Evolutionary conservation across 225 moss, liverwort and hornwort species (phyloP).

Genomic region (Antitrichia curtipendula): DNA sequence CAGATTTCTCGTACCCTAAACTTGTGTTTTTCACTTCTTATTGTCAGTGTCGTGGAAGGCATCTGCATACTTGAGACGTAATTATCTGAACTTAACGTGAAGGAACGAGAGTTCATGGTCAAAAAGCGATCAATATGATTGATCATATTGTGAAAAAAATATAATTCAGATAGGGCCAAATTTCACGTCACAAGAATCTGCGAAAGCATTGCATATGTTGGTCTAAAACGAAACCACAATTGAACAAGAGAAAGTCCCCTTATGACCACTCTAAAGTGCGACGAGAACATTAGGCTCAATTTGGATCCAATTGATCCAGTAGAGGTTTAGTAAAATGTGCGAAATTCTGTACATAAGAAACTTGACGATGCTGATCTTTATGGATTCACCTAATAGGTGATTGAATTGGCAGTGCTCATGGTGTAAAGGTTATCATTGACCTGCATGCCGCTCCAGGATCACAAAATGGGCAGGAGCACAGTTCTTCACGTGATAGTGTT

Average conservation of each 20-base stretch:
- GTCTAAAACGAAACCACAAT: background rate
- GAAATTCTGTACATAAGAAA: background rate
- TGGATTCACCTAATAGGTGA: background rate
- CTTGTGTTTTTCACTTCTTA: background rate
- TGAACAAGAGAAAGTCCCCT: background rate
- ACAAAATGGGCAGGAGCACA: constrained; percentile 45
- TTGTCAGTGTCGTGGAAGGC: background rate
- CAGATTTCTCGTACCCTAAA: background rate
- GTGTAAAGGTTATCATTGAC: constrained; percentile 33
- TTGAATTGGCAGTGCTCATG: constrained; percentile 25
- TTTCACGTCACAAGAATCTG: background rate
- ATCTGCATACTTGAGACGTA: background rate
- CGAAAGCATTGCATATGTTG: background rate
- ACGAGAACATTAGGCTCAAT: background rate
- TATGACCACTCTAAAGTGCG: background rate
- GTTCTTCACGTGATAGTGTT: constrained; percentile 34
- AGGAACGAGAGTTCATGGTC: background rate
- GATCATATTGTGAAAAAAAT: background rate
- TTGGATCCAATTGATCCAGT: background rate
- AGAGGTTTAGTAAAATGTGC: background rate
- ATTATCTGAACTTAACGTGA: background rate
- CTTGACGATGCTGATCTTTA: background rate
- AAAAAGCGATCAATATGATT: background rate
- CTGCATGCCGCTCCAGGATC: constrained; percentile 45
- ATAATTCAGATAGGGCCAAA: background rate